Evolutionary conservation across 2,329 filamentous ascomycete genomes (phyloP).

Genomic region (Sporothrix sp.): DNA sequence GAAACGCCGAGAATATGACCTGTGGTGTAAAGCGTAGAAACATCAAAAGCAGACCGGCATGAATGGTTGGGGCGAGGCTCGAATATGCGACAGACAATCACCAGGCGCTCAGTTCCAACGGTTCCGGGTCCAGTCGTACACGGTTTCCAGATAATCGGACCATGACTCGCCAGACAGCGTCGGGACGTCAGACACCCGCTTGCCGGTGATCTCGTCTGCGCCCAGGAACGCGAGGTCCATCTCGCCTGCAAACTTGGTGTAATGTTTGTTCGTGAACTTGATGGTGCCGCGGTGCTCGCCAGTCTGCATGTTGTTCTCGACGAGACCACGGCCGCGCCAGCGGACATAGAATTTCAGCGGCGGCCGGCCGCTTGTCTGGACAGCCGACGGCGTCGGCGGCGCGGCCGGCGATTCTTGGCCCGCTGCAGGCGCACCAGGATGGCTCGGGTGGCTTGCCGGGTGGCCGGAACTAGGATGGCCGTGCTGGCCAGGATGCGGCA

Average conservation of each 20-base stretch:
- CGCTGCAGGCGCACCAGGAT: not conserved
- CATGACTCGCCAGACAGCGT: conserved; percentile 16
- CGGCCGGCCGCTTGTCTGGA: conserved; percentile 9
- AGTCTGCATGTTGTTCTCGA: conserved; percentile 19
- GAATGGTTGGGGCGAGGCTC: too few relatives aligned
- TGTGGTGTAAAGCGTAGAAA: not conserved
- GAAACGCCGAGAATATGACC: too few relatives aligned
- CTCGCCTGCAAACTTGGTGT: conserved; percentile 21
- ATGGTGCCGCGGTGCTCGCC: conserved; percentile 20
- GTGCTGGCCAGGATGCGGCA: too few relatives aligned
- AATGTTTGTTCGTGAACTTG: conserved; percentile 22
- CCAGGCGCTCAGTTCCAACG: conserved; percentile 17
- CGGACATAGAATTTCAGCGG: conserved; percentile 20
- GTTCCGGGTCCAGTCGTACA: conserved; percentile 18
- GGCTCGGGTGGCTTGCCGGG: too few relatives aligned
- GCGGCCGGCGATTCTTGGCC: not conserved
- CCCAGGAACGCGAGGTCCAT: conserved; percentile 20
- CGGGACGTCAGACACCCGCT: conserved; percentile 19
- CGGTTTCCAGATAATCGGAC: conserved; percentile 21
- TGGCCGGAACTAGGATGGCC: too few relatives aligned
- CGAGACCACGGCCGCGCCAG: conserved; percentile 21
- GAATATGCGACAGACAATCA: too few relatives aligned
- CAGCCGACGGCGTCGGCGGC: not conserved
- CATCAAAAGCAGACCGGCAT: not conserved
- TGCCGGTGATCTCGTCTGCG: conserved; percentile 19